Conservation (phyloP, 768 basidiomycete species). For the Rhizopogon vinicolor region DNA sequence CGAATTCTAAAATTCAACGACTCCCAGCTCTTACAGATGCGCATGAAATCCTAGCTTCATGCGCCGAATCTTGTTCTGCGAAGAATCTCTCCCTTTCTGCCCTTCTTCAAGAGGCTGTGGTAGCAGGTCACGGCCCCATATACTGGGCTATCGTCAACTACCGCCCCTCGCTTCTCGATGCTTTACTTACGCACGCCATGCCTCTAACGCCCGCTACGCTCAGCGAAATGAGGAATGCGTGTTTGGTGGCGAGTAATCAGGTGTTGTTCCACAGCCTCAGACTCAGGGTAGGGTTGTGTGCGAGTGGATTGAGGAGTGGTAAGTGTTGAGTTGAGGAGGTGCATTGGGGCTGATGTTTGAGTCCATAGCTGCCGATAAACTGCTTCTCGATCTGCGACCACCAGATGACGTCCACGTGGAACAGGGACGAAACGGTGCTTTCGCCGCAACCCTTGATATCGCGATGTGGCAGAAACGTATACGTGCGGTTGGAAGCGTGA, state of each 20-base stretch:
- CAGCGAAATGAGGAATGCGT: constrained; percentile 63
- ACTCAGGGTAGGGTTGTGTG: constrained; percentile 8
- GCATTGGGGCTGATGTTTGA: background rate
- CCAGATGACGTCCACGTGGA: constrained; percentile 53
- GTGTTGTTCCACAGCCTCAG: constrained; percentile 22
- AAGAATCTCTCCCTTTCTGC: constrained; percentile 38
- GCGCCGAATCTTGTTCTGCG: constrained; percentile 51
- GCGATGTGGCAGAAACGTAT: constrained; percentile 65
- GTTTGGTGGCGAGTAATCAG: constrained; percentile 36
- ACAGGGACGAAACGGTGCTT: constrained; percentile 40
- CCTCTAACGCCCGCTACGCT: constrained; percentile 39
- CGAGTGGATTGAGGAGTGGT: constrained; percentile 20
- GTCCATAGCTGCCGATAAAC: constrained; percentile 37
- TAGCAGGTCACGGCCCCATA: constrained; percentile 23
- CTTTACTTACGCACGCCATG: constrained; percentile 47
- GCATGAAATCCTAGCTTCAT: constrained; percentile 48
- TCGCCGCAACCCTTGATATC: constrained; percentile 48
- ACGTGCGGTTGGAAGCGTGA: constrained; percentile 53
- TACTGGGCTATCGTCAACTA: constrained; percentile 33
- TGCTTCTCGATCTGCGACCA: constrained; percentile 35
- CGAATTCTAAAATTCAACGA: background rate
- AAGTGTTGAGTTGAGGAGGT: background rate
- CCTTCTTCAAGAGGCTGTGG: constrained; percentile 20
- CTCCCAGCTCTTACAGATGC: background rate
- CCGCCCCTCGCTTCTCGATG: constrained; percentile 35